These are phyloP conservation scores for Acacia pycnantha DNA, from an alignment of 331 rosid species.

Conservation along the genomic window DNA sequence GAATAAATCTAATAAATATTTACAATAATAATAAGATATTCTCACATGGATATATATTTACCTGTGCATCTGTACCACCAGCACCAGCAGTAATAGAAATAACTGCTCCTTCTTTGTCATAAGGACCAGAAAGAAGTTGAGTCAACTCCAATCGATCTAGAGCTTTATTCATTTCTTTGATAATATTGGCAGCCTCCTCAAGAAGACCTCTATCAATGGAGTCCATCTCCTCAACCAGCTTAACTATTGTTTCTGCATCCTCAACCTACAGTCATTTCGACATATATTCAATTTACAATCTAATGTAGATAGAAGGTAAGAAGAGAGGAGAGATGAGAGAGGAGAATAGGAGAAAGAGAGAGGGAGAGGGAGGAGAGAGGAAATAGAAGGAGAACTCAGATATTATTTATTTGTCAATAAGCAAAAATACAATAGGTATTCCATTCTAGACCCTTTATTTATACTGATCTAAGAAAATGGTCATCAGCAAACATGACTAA, in stretches of 20 bases:
- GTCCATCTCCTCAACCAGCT: conserved; percentile 86
- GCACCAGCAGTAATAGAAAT: conserved; percentile 89
- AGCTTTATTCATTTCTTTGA: conserved; percentile 76
- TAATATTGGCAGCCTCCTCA: conserved; percentile 79
- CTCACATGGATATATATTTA: conserved; percentile 25
- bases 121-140: conserved; percentile 92
- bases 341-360: not conserved
- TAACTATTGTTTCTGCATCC: conserved; percentile 90
- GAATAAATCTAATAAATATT: not conserved
- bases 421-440: not conserved
- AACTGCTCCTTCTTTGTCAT: conserved; percentile 94
- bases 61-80: conserved; percentile 99
- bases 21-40: not conserved
- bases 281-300: conserved; percentile 1
- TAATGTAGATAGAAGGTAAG: not conserved
- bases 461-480: not conserved
- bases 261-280: conserved; percentile 62
- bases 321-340: not conserved
- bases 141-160: conserved; percentile 86
- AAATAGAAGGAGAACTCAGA: not conserved
- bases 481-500: not conserved
- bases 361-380: not conserved
- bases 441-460: not conserved
- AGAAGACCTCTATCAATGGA: conserved; percentile 70
- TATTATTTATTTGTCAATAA: not conserved